Evolutionary conservation across 345 rosid species (phyloP), one percentile per base, ranked within the genome.

Genomic region (Citrus australasica): DNA sequence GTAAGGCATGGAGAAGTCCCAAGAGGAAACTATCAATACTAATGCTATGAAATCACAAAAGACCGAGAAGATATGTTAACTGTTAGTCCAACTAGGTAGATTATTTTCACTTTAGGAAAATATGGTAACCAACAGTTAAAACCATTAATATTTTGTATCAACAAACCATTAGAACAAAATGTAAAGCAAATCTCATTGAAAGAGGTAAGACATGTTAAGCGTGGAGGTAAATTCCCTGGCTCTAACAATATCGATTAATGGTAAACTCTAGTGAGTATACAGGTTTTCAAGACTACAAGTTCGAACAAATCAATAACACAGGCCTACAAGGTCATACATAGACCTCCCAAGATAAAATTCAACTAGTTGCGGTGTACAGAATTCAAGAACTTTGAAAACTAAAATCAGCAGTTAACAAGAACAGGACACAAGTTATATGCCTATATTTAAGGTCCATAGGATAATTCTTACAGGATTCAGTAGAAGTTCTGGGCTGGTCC

Each of bases 401-500:
- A 66, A 74, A 64, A 32, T 48, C 69, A 61, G 58, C 7, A 69
- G 76, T 27, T 60, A 59, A 51, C 61, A 28, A 24, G 24, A 21
- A 69, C 8, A 4, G 59, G 48, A 73, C 62, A 81, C 63, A 73
- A 53, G 67, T 13, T 42, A 71, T 30, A 32, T 71, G 67, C 42
- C 55, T 24, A 66, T 56, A 40, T 69, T 67, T 46, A 68, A 75
- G 13, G 32, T 78, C 51, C 79, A 65, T n/a, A 74, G 72, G 76
- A 80, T 67, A 60, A 42, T 67, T 78, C 94, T 92, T 91, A 96
- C 99, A 74, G 97, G 94, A 85, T 96, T 96, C 78, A 96, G 83
- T 73, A 96, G 86, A 81, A 94, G 98, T 83, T 96, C 98, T 6
- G 92, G 86, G 79, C 99, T 96, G 48, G 97, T 96, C 97, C 99